Evolutionary conservation across 1,139 yeast genomes (phyloP).

Genomic region (Nakaseomyces sp.): DNA sequence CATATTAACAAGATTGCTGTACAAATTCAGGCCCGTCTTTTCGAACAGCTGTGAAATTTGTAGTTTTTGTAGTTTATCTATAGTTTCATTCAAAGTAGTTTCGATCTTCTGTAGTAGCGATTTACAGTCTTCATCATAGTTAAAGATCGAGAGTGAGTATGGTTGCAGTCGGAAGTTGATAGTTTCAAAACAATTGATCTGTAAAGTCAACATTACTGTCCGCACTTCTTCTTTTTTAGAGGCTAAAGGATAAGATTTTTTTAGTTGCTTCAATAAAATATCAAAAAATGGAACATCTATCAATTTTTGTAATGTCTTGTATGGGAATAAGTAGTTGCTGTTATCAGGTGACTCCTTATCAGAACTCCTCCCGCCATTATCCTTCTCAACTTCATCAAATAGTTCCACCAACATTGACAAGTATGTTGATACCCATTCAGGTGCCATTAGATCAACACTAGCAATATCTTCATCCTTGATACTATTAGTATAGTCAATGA

Average conservation of each 20-base stretch:
- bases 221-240: slow-evolving; percentile 23
- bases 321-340: slow-evolving; percentile 11
- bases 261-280: slow-evolving; percentile 18
- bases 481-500: slow-evolving; percentile 8
- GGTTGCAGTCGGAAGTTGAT: slow-evolving; percentile 46
- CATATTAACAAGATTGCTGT: slow-evolving; percentile 57
- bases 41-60: slow-evolving; percentile 40
- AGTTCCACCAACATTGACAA: slow-evolving; percentile 37
- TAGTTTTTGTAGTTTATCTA: slow-evolving; percentile 27
- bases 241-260: slow-evolving; percentile 23
- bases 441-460: slow-evolving; percentile 43
- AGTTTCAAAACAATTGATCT: slow-evolving; percentile 52
- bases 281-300: slow-evolving; percentile 22
- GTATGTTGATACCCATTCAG: slow-evolving; percentile 64
- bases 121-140: slow-evolving; percentile 11
- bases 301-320: slow-evolving; percentile 31
- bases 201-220: slow-evolving; percentile 34
- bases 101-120: slow-evolving; percentile 36
- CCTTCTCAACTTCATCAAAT: slow-evolving; percentile 42
- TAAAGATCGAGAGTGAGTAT: slow-evolving; percentile 25
- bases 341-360: slow-evolving; percentile 14
- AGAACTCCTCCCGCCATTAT: slow-evolving; percentile 17
- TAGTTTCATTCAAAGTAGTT: slow-evolving; percentile 33
- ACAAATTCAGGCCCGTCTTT: slow-evolving; percentile 46
- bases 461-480: neutral